Percentiles rank a stretch among this genome's conserved stretches.
These are phyloP conservation scores for Mucor plumbeus DNA, from an alignment of 371 early-diverging fungal genomes.

Conservation along the genomic window DNA sequence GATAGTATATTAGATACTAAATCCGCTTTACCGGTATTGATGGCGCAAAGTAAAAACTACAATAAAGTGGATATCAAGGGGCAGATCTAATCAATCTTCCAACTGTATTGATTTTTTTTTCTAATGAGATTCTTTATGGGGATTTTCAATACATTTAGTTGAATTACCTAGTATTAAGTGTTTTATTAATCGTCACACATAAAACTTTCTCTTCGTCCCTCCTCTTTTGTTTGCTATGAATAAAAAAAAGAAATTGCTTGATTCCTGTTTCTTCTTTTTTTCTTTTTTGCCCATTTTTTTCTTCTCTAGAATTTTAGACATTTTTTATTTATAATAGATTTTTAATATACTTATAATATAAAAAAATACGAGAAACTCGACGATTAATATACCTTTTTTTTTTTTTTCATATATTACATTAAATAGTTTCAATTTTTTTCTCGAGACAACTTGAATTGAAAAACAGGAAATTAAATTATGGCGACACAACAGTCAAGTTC, in stretches of 20 bases:
- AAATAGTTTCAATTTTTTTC: background rate
- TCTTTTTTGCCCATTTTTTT: background rate
- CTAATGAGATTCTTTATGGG: too few relatives aligned
- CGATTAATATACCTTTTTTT: background rate
- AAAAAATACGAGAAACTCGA: background rate
- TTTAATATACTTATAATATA: too few relatives aligned
- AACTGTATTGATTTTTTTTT: too few relatives aligned
- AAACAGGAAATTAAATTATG: background rate
- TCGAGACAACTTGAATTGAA: background rate
- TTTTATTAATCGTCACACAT: slow-evolving; percentile 14
- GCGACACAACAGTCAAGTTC: slow-evolving; percentile 3
- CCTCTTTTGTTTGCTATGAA: background rate
- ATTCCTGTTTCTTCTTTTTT: slow-evolving; percentile 4
- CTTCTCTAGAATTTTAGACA: background rate
- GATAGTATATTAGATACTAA: slow-evolving; percentile 56
- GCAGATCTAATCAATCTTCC: slow-evolving; percentile 32
- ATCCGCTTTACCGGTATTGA: slow-evolving; percentile 50
- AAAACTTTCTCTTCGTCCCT: slow-evolving; percentile 3
- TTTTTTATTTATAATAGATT: slow-evolving; percentile 11
- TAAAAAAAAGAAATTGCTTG: slow-evolving; percentile 1
- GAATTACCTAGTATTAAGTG: slow-evolving; percentile 17
- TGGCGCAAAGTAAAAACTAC: slow-evolving; percentile 60
- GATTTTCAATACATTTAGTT: too few relatives aligned
- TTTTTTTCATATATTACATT: background rate
- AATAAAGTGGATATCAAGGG: slow-evolving; percentile 76